Base-by-base conservation (phyloP, 2,329 filamentous ascomycete genomes). In the Ascochyta koolunga region DNA sequence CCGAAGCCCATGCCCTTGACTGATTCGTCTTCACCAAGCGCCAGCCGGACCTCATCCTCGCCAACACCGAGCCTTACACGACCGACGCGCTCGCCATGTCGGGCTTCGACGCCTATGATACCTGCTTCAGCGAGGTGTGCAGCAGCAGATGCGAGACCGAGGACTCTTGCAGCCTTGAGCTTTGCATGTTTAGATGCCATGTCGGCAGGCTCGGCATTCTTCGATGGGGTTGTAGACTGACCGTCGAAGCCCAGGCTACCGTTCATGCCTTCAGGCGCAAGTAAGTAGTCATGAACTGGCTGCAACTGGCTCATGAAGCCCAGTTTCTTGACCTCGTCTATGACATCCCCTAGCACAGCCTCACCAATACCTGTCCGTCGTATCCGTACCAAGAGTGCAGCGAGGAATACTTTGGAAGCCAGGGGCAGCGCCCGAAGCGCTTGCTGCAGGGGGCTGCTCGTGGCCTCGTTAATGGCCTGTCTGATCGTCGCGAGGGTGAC, bases 401-500 rank as follows among this genome's bases (percentile, higher is more conserved):
- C 88, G 46, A 99, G 85, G 63, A 98, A 87, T 31, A 98, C 80
- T 70, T 97, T 97, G 11, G 89, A 87, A 22, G 88, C 84, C 36
- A 97, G 82, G 0, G 95, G 91, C 19, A 98, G 83, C 16, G 87
- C 84, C 43, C 91, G 89, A 31, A 99, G 83, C 69, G 92, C 92
- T 71, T 95, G 91, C 71, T 97, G 93, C 53, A 97, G 80, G 2
- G 95, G 95, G 51, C 91, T 96, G 4, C 90, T 92, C 0, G 93
- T 98, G 5, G 93, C 93, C 78, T 99, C 95, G 67, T 90, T 90
- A 74, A 99, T 98, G 31, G 95, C 95, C 69, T 90, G 87, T 75
- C 96, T 96, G 73, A 98, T 89, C 4, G 91, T 97, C 46, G 89
- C 87, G 68, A 98, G 97, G 1, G 92, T 97, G 35, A 99, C 95